Conservation (phyloP, 768 basidiomycete genomes). For the Leccinum ochraceum region DNA sequence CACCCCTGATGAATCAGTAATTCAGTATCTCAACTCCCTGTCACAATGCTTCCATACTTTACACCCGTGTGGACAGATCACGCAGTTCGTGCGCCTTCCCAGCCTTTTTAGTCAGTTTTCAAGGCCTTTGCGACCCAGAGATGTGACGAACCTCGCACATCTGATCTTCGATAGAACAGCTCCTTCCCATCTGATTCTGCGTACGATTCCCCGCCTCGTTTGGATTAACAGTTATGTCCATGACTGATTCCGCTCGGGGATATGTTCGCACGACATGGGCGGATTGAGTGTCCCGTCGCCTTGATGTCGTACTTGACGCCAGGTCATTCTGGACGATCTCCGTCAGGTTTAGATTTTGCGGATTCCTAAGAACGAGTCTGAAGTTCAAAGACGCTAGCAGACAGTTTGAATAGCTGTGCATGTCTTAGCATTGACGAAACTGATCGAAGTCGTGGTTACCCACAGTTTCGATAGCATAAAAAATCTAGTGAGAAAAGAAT, state of each 20-base stretch:
- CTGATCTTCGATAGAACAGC: too few species aligned
- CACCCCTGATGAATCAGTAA: too few species aligned
- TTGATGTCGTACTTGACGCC: background rate
- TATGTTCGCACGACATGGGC: background rate
- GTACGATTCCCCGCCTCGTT: background rate
- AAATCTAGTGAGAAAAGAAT: too few species aligned
- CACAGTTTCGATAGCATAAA: too few species aligned
- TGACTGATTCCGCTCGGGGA: background rate
- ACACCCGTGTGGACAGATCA: too few species aligned
- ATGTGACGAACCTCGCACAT: too few species aligned
- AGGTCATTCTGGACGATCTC: background rate
- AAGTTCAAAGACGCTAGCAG: slow-evolving; percentile 10
- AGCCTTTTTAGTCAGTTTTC: too few species aligned
- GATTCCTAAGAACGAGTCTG: background rate
- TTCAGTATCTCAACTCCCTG: background rate
- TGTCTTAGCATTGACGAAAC: background rate
- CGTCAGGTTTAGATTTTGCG: background rate
- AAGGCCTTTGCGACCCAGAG: too few species aligned
- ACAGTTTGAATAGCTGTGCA: slow-evolving; percentile 15
- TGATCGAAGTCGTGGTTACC: too few species aligned
- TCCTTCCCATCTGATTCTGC: background rate
- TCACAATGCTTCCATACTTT: background rate
- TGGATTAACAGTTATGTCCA: background rate
- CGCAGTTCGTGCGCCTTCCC: too few species aligned
- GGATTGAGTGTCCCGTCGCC: background rate